These are phyloP conservation scores for Epichloe brachyelytri DNA, from an alignment of 2,329 filamentous ascomycete species.

Conservation along the genomic window DNA sequence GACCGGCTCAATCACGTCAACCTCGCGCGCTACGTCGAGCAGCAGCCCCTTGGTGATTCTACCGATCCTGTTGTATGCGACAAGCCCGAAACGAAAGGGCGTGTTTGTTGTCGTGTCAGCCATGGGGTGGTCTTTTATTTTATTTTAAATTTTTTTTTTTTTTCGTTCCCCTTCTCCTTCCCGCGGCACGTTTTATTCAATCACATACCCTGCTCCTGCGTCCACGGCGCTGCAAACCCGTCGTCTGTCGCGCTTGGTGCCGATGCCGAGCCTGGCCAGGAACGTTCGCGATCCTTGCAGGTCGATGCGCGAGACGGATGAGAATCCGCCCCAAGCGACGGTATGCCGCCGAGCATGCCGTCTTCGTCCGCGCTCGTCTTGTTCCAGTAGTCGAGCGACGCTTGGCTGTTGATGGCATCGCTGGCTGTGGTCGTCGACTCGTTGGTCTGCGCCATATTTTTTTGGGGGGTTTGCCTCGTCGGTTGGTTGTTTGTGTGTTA, in stretches of 20 bases:
- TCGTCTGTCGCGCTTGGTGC: slow-evolving; percentile 20
- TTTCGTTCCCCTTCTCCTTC: too few species aligned
- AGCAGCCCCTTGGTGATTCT: slow-evolving; percentile 69
- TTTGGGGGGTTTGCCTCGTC: not conserved
- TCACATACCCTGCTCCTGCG: slow-evolving; percentile 24
- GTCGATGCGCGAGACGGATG: slow-evolving; percentile 45
- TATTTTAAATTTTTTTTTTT: too few species aligned
- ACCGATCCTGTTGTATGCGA: slow-evolving; percentile 48
- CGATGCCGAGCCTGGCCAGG: slow-evolving; percentile 48
- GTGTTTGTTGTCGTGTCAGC: not conserved
- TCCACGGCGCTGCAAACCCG: slow-evolving; percentile 20
- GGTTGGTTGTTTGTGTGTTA: too few species aligned
- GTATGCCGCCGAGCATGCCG: slow-evolving; percentile 69
- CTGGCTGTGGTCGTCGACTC: not conserved
- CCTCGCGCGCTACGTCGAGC: slow-evolving; percentile 50
- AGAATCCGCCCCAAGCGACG: slow-evolving; percentile 12
- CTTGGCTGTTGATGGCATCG: not conserved
- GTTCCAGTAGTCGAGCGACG: slow-evolving; percentile 30
- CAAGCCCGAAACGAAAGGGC: not conserved
- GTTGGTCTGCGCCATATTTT: not conserved
- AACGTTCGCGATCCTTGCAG: slow-evolving; percentile 58
- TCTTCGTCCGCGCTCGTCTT: slow-evolving; percentile 33
- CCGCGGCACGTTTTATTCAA: too few species aligned
- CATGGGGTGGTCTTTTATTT: too few species aligned
- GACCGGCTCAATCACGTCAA: slow-evolving; percentile 81